Base-by-base conservation (phyloP, 768 basidiomycete species). In the Coprinellus aureogranulatus region DNA sequence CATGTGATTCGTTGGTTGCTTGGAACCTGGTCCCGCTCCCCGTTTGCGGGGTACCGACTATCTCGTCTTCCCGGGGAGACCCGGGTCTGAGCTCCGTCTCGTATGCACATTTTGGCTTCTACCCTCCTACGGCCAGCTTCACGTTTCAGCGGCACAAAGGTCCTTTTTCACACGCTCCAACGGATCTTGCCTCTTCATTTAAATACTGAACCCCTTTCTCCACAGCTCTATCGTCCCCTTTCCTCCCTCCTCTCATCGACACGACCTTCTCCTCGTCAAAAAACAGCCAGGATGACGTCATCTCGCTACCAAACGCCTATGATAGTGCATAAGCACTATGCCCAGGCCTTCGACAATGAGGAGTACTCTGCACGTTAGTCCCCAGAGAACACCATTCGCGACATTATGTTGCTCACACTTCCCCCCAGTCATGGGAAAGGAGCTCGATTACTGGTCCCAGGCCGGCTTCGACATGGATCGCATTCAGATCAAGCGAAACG, bases 391-490 rank as follows among this genome's bases (percentile, higher is more conserved):
- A n/a, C n/a, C n/a, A n/a, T 52, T 28, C 48, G 41, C 45, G 10
- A 18, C 37, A 39, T 18, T 39, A 18, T 39, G 9, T 18, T 9
- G 37, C 37, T 9, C 30, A 6, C 8, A 34, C 34, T 54, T 62
- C 62, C 49, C 53, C 63, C 60, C 72, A 94, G 92, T 95, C 70
- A 88, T 96, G 67, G 94, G 92, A 66, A 87, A 83, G 65, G 95
- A 98, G 70, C 84, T 98, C 67, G 90, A 94, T 71, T 92, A 94
- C 77, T 97, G 97, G 85, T 98, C 96, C 39, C 90, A 97, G 73
- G 96, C 97, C 57, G 97, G 97, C 60, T 98, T 99, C 77, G 96
- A 99, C 78, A 97, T 98, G 90, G 90, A 95, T 68, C 86, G 90
- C 65, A 94, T 98, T 75, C 90, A 94, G 72, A 82, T 99, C 75